These are phyloP conservation scores for Saccharomycopsis sp. DNA, from an alignment of 805 yeast genomes.

Conservation along the genomic window DNA sequence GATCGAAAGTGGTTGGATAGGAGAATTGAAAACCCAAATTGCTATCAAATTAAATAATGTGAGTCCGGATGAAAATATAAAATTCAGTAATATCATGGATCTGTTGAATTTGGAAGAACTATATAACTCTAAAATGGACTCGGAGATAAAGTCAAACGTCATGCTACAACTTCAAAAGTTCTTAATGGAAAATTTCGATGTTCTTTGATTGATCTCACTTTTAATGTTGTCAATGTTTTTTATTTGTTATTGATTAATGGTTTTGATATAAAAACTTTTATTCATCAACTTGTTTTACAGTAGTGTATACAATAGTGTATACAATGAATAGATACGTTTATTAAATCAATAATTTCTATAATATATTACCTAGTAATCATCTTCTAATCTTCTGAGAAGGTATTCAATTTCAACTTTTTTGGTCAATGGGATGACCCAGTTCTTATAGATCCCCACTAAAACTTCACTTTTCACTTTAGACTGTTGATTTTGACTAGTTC, in stretches of 20 bases:
- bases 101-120: conserved; percentile 14
- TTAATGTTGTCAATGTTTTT: no score
- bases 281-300: no score
- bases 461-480: conserved; percentile 75
- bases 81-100: conserved; percentile 11
- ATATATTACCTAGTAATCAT: no score
- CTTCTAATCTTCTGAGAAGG: conserved; percentile 71
- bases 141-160: conserved; percentile 4
- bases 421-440: conserved; percentile 86
- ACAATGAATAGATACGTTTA: not conserved
- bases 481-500: conserved; percentile 54
- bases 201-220: conserved; percentile 1
- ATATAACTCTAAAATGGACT: conserved; percentile 11
- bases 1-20: conserved; percentile 79
- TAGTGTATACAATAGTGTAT: no score
- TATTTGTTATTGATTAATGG: no score
- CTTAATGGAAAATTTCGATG: conserved; percentile 15
- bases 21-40: conserved; percentile 41
- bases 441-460: conserved; percentile 74
- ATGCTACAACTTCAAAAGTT: conserved; percentile 9
- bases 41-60: conserved; percentile 2
- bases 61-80: conserved; percentile 1
- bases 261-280: no score
- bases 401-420: conserved; percentile 94
- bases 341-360: no score